These are phyloP conservation scores for Fusarium napiforme DNA, from an alignment of 2,329 filamentous ascomycete genomes.

Conservation along the genomic window DNA sequence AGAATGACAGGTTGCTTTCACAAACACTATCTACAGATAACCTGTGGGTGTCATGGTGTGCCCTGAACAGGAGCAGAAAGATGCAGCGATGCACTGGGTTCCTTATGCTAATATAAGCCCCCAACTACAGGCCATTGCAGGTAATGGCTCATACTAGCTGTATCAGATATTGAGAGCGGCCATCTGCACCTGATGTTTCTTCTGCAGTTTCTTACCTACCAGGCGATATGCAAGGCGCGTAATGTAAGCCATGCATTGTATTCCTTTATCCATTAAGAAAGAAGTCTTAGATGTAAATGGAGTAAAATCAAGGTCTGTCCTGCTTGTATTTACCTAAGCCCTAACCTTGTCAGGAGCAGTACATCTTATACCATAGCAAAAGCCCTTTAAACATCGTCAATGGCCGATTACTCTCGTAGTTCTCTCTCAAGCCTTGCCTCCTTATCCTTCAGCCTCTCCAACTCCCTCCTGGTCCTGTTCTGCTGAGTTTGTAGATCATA, in stretches of 20 bases:
- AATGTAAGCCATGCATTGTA: neutral
- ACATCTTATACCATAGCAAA: neutral
- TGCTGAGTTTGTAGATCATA: neutral
- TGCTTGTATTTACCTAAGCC: accelerated
- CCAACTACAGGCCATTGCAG: neutral
- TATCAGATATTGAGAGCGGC: neutral
- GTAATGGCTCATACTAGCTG: neutral
- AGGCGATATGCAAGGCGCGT: neutral
- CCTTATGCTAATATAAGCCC: too few relatives aligned
- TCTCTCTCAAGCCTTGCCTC: neutral
- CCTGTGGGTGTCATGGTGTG: accelerated
- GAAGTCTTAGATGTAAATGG: accelerated
- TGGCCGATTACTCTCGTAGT: accelerated
- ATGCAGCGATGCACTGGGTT: too few relatives aligned
- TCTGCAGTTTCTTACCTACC: neutral
- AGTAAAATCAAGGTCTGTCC: accelerated
- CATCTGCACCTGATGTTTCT: neutral
- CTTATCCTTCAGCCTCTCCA: neutral
- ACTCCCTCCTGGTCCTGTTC: neutral
- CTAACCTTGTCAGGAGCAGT: neutral
- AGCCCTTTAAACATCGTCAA: neutral
- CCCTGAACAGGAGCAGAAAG: neutral
- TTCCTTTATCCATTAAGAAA: too few relatives aligned
- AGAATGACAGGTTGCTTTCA: neutral
- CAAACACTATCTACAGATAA: neutral